Evolutionary conservation across 139 green algal genomes (phyloP), one percentile per base, ranked within the genome.

Genomic region (Mychonastes homosphaera): DNA sequence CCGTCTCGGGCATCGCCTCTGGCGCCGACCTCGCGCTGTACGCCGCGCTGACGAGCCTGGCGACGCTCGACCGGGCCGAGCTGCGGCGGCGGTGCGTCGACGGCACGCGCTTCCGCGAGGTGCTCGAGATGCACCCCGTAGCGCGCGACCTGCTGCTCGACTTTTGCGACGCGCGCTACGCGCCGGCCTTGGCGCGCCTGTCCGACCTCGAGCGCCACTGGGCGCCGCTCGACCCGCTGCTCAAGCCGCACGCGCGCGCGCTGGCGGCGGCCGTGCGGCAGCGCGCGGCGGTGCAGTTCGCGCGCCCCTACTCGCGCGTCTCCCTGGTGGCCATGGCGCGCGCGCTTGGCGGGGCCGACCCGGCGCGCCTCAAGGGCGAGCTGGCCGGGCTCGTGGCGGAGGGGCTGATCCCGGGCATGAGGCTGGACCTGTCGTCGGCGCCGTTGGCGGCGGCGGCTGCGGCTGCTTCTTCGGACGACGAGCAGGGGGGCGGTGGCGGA

Each of bases 241-340:
- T 95, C n/a, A n/a, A n/a, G n/a, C n/a, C n/a, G n/a, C n/a, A n/a
- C n/a, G n/a, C n/a, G n/a, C n/a, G n/a, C n/a, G n/a, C n/a, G n/a
- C n/a, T n/a, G n/a, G n/a, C n/a, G n/a, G 18, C 16, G 2, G 6
- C 51, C 26, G 81, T 92, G n/a, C 75, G 86, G 38, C 71, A 77
- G 62, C 78, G 69, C 19, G 89, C 89, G 15, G 58, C 96, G 35
- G 81, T 87, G 29, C 86, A 96, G 73, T 97, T 95, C 73, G 76
- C 68, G 2, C 67, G 74, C 3, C 90, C 90, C 35, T 97, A 94
- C 74, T 79, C 69, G 6, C 80, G 73, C 12, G 83, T 97, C 23
- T 65, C 85, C 53, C 75, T 97, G 34, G 29, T 36, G 8, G 70
- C 59, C 45, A 97, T 97, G 90, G n/a, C n/a, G n/a, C n/a, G n/a